phyloP scores from a whole-genome alignment of 345 rosid genomes.

The Melastoma malabathricum region DNA sequence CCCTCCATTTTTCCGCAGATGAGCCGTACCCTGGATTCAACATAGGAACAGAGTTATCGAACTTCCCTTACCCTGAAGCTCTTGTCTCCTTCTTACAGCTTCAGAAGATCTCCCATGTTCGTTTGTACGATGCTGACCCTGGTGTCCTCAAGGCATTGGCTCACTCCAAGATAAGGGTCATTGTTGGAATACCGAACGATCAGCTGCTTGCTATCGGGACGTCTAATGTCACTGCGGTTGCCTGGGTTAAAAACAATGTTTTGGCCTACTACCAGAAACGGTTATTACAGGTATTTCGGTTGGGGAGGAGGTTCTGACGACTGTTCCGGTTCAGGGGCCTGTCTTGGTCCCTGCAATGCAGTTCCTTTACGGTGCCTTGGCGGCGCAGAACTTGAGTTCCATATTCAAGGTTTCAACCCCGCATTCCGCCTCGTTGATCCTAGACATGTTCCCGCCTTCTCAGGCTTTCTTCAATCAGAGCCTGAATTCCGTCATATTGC shows the following conservation, averaged over 20 bases:
- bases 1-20: not conserved
- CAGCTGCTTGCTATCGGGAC: constrained; percentile 91
- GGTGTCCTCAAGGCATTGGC: constrained; percentile 67
- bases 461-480: constrained; percentile 93
- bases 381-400: constrained; percentile 73
- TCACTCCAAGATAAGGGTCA: constrained; percentile 76
- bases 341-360: constrained; percentile 78
- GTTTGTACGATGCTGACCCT: constrained; percentile 74
- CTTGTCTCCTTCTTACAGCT: constrained; percentile 55
- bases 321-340: constrained; percentile 72
- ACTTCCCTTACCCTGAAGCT: constrained; percentile 31
- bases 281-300: constrained; percentile 63
- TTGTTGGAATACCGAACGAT: constrained; percentile 76
- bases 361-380: constrained; percentile 72
- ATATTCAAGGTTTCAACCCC: constrained; percentile 85
- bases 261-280: constrained; percentile 73
- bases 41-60: constrained; percentile 68
- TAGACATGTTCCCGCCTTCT: constrained; percentile 87
- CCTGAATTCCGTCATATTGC: constrained; percentile 48
- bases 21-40: constrained; percentile 77
- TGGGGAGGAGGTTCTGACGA: constrained; percentile 87
- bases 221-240: constrained; percentile 73
- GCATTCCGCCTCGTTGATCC: constrained; percentile 65
- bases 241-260: constrained; percentile 75
- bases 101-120: constrained; percentile 66